Conservation (phyloP, 75 land plant species). For the Ceratopteris richardii region DNA sequence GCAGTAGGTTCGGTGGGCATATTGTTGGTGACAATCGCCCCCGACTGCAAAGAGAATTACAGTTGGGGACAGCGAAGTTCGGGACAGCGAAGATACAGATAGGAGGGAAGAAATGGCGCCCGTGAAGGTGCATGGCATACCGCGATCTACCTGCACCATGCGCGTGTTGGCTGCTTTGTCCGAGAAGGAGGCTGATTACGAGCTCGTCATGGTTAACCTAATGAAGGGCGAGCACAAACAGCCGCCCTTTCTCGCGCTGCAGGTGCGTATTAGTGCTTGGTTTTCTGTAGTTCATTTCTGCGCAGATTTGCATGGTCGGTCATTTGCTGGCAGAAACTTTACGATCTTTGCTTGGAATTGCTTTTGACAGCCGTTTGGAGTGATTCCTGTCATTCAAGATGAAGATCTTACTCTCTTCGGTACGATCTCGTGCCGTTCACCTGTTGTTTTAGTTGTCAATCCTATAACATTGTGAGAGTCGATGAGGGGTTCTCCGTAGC, state of each 20-base stretch:
- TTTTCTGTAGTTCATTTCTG: too few species aligned
- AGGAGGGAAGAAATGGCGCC: too few species aligned
- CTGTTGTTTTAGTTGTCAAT: not conserved
- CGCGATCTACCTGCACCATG: constrained; percentile 30
- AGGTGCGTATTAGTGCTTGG: constrained; percentile 9
- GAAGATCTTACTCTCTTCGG: constrained; percentile 29
- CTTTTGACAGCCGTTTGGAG: constrained; percentile 31
- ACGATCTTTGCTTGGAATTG: too few species aligned
- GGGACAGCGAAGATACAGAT: too few species aligned
- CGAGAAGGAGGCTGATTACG: constrained; percentile 47
- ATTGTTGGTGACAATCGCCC: too few species aligned
- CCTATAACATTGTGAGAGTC: too few species aligned
- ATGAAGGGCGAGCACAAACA: constrained; percentile 32
- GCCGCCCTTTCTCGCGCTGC: constrained; percentile 31
- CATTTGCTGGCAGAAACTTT: too few species aligned
- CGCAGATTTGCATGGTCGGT: too few species aligned
- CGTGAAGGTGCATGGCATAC: constrained; percentile 36
- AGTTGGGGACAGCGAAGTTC: too few species aligned
- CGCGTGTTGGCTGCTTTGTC: constrained; percentile 25
- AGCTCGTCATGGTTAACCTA: constrained; percentile 35
- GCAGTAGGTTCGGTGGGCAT: too few species aligned
- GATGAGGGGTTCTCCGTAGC: too few species aligned
- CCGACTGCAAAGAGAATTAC: too few species aligned
- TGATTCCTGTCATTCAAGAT: constrained; percentile 29
- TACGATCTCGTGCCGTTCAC: constrained; percentile 1